Evolutionary conservation across 208 protist species (phyloP).

Genomic region (Leishmania guyanensis): DNA sequence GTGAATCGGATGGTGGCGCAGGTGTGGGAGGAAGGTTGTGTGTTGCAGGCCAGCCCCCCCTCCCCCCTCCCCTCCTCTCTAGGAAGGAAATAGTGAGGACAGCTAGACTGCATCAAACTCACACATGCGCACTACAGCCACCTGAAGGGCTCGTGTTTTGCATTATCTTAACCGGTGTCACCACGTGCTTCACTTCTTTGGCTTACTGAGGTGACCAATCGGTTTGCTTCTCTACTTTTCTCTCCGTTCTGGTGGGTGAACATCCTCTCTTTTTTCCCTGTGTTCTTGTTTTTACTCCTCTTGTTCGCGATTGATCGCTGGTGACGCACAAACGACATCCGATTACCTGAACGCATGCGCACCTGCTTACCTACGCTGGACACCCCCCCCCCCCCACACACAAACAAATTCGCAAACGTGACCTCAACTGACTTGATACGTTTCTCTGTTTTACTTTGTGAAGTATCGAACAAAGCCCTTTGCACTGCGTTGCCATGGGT

Average conservation of each 20-base stretch:
- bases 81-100: neutral
- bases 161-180: neutral
- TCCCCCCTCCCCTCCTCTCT: neutral
- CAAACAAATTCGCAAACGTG: neutral
- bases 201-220: neutral
- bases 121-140: neutral
- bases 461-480: neutral
- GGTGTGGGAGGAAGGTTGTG: too few relatives aligned
- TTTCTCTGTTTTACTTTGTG: neutral
- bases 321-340: conserved; percentile 2
- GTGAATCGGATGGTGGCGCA: neutral
- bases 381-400: neutral
- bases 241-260: too few relatives aligned
- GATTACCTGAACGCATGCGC: neutral
- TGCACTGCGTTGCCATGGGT: conserved; percentile 46
- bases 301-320: neutral
- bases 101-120: neutral
- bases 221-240: neutral
- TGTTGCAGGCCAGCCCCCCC: neutral
- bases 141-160: neutral
- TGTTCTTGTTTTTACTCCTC: neutral
- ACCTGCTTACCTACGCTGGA: neutral
- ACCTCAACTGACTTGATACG: neutral
- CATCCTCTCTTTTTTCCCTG: neutral
- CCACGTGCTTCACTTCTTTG: neutral